These are phyloP conservation scores for Neonectria sp. DNA, from an alignment of 2,329 filamentous ascomycete species.

Conservation along the genomic window DNA sequence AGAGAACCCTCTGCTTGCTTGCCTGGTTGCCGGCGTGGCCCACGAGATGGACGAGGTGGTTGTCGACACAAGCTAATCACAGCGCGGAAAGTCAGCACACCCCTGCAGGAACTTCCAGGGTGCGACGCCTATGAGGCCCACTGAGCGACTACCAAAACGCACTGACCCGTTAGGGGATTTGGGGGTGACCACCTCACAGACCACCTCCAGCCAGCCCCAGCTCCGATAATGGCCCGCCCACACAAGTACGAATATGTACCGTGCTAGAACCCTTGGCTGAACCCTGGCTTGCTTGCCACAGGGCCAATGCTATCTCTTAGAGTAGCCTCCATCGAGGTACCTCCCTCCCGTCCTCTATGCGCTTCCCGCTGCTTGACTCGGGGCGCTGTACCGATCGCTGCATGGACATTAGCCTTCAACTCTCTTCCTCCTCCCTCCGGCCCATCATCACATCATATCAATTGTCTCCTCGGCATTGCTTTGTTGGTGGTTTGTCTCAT, in stretches of 20 bases:
- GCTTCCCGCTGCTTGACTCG: not conserved
- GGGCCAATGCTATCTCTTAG: not conserved
- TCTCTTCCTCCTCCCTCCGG: not conserved
- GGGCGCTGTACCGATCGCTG: not conserved
- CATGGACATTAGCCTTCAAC: not conserved
- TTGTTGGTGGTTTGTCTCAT: not conserved
- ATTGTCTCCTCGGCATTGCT: conserved; percentile 6
- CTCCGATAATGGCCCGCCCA: not conserved
- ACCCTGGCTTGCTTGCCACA: not conserved
- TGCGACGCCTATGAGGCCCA: conserved; percentile 16
- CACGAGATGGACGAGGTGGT: conserved; percentile 3
- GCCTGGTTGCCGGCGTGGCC: conserved; percentile 2
- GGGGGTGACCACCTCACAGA: not conserved
- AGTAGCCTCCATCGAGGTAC: not conserved
- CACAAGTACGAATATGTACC: too few relatives aligned
- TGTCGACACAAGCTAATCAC: conserved; percentile 30
- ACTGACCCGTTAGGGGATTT: conserved; percentile 22
- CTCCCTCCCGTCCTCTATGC: too few relatives aligned
- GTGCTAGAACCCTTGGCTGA: too few relatives aligned
- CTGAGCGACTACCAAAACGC: conserved; percentile 14
- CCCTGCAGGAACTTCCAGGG: conserved; percentile 14
- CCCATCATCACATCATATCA: not conserved
- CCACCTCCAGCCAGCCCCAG: not conserved
- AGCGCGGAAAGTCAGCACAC: conserved; percentile 15
- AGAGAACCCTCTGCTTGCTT: not conserved